These are phyloP conservation scores for Rosa hybrid DNA, from an alignment of 331 rosid genomes.

Conservation along the genomic window DNA sequence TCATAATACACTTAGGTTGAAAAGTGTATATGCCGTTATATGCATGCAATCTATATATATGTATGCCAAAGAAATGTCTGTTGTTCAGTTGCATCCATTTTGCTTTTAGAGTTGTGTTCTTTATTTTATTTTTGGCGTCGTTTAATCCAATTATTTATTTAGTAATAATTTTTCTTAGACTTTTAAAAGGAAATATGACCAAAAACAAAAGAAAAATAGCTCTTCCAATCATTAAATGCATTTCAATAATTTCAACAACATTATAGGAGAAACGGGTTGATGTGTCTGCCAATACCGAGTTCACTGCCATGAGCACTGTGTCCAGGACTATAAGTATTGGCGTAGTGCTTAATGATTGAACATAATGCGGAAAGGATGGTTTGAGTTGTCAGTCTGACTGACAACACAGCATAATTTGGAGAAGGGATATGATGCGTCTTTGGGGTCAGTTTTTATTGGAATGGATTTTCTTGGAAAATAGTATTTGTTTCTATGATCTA, in stretches of 20 bases:
- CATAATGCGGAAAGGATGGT: no score
- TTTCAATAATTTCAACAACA: background rate
- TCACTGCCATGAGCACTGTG: background rate
- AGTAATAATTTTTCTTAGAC: no score
- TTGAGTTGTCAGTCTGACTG: background rate
- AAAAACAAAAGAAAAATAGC: background rate
- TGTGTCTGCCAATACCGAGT: background rate
- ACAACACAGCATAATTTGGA: background rate
- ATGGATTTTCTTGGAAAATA: no score
- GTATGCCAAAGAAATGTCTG: background rate
- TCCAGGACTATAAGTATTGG: background rate
- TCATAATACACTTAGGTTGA: no score
- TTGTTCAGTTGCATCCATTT: background rate
- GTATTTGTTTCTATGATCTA: no score
- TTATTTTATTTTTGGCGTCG: no score
- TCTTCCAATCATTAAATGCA: background rate
- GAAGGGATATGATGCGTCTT: background rate
- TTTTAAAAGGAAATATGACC: background rate
- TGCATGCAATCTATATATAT: no score
- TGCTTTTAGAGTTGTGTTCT: no score
- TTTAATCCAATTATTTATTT: no score
- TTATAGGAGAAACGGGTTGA: background rate
- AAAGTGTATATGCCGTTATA: no score
- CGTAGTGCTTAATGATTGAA: background rate
- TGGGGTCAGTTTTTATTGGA: no score